These are phyloP conservation scores for apple (Malus domestica) DNA, from an alignment of 306 rosid genomes.

Conservation along the genomic window ASM211411v1 NC_041802.1:2072001-2072500, in stretches of 20 bases:
- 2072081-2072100: constrained; percentile 85
- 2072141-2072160: constrained; percentile 64
- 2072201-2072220: neutral
- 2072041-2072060: constrained; percentile 52
- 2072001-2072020: constrained; percentile 51
- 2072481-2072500: too few relatives aligned
- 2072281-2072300: neutral
- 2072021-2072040: constrained; percentile 49
- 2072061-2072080: constrained; percentile 57
- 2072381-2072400: neutral
- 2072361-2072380: neutral
- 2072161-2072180: constrained; percentile 49
- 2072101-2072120: constrained; percentile 40
- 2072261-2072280: neutral
- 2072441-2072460: neutral
- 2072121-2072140: constrained; percentile 71
- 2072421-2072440: neutral
- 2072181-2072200: neutral
- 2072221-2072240: neutral
- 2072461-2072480: neutral
- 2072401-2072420: neutral
- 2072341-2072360: neutral
- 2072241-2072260: neutral
- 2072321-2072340: neutral
- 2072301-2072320: neutral